phyloP scores from a whole-genome alignment of 371 early-diverging fungal species.

The Capniomyces stellatus region DNA sequence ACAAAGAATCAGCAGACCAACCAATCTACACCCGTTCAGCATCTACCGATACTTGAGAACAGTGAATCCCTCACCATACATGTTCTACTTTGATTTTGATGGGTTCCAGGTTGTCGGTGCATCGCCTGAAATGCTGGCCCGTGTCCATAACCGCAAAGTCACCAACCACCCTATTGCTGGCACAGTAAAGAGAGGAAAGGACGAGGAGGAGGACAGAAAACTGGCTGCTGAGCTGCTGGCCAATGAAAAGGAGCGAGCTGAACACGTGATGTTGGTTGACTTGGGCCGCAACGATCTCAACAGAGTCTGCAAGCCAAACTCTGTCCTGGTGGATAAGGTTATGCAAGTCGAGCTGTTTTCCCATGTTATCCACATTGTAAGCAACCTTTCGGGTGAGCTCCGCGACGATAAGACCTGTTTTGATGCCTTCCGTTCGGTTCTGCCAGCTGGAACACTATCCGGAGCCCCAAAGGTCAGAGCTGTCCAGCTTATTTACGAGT shows the following conservation, averaged over 20 bases:
- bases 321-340: slow-evolving; percentile 82
- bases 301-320: slow-evolving; percentile 76
- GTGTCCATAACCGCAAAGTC: slow-evolving; percentile 67
- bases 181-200: slow-evolving; percentile 76
- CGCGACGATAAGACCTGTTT: slow-evolving; percentile 73
- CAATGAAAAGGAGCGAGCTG: slow-evolving; percentile 87
- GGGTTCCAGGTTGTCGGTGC: slow-evolving; percentile 92
- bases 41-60: slow-evolving; percentile 85
- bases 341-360: slow-evolving; percentile 92
- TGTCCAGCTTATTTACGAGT: slow-evolving; percentile 75
- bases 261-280: slow-evolving; percentile 97
- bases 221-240: slow-evolving; percentile 63
- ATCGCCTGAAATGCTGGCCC: slow-evolving; percentile 92
- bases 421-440: slow-evolving; percentile 90
- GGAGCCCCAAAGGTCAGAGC: slow-evolving; percentile 96
- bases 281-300: slow-evolving; percentile 93
- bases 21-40: slow-evolving; percentile 87
- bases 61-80: slow-evolving; percentile 96
- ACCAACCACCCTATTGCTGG: slow-evolving; percentile 90
- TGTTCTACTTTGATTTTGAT: slow-evolving; percentile 87
- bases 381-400: slow-evolving; percentile 74
- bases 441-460: slow-evolving; percentile 93
- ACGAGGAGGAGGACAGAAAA: slow-evolving; percentile 58
- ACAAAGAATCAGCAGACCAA: slow-evolving; percentile 69
- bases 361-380: slow-evolving; percentile 96